Conservation (phyloP, 805 yeast species). For the Komagataella phaffii region DNA sequence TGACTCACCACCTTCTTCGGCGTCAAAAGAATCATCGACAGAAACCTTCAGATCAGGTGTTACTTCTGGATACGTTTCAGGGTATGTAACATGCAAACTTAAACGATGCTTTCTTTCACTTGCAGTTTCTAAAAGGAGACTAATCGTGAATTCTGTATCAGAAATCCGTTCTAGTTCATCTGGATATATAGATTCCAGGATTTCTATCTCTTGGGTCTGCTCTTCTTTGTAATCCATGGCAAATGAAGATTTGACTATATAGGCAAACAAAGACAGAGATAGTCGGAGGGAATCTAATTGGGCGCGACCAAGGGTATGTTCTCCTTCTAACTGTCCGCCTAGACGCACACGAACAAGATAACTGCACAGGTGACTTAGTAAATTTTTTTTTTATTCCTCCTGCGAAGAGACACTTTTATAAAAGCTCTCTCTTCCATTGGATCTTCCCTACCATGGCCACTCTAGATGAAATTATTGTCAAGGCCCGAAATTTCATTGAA, state of each 20-base stretch:
- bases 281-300: not conserved
- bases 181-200: conserved; percentile 83
- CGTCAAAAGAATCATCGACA: conserved; percentile 17
- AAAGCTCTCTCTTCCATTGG: not conserved
- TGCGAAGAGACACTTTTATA: not conserved
- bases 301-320: not conserved
- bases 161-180: conserved; percentile 55
- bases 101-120: conserved; percentile 46
- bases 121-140: conserved; percentile 53
- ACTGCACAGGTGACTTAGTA: not conserved
- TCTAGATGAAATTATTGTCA: conserved; percentile 10
- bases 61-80: conserved; percentile 72
- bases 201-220: conserved; percentile 81
- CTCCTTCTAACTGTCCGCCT: too few species aligned
- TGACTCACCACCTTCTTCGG: conserved; percentile 14
- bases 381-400: not conserved
- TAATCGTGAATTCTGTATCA: conserved; percentile 40
- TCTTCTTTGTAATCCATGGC: conserved; percentile 71
- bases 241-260: not conserved
- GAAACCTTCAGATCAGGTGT: conserved; percentile 44
- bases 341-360: not conserved
- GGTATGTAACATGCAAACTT: conserved; percentile 51
- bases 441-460: not conserved
- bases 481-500: conserved; percentile 30
- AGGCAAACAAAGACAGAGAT: not conserved